phyloP scores from a whole-genome alignment of 805 yeast genomes.

The Wickerhamiella siamensis region DNA sequence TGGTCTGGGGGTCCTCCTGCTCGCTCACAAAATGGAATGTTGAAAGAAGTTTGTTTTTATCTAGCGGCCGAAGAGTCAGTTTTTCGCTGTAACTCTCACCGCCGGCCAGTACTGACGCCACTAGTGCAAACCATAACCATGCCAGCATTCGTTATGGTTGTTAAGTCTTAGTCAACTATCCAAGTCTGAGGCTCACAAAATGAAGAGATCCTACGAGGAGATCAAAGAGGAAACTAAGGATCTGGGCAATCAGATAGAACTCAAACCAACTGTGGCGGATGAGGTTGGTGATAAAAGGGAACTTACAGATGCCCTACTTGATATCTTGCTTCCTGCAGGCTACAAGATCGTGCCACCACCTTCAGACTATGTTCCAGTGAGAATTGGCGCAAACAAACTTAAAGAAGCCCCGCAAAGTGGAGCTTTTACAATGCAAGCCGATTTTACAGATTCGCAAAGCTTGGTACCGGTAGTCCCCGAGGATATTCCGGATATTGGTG shows the following conservation, averaged over 20 bases:
- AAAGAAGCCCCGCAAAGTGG: conserved; percentile 18
- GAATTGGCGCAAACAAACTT: conserved; percentile 27
- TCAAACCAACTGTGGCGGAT: too few relatives aligned
- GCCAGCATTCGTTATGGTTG: not conserved
- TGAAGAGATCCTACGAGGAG: too few relatives aligned
- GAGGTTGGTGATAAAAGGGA: too few relatives aligned
- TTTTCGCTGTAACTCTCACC: conserved; percentile 37
- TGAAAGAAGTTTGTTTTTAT: conserved; percentile 54
- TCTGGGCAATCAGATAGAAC: too few relatives aligned
- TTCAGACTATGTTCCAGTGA: conserved; percentile 28
- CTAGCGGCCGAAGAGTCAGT: conserved; percentile 51
- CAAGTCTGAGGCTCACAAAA: too few relatives aligned
- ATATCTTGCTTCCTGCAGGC: conserved; percentile 37
- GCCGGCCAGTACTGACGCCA: not conserved
- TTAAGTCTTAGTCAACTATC: too few relatives aligned
- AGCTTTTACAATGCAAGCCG: conserved; percentile 42
- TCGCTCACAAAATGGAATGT: conserved; percentile 45
- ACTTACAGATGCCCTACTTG: conserved; percentile 34
- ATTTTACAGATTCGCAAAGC: conserved; percentile 16
- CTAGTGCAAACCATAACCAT: not conserved
- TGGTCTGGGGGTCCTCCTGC: conserved; percentile 5
- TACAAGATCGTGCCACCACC: conserved; percentile 35
- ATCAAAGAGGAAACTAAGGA: too few relatives aligned
- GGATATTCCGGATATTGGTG: conserved; percentile 53
- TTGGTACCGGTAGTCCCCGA: conserved; percentile 24